Percentiles rank a stretch among this genome's conserved stretches.
Evolutionary conservation across 305 asterid species (phyloP).

Genomic region (Solanum aculeatissimum): DNA sequence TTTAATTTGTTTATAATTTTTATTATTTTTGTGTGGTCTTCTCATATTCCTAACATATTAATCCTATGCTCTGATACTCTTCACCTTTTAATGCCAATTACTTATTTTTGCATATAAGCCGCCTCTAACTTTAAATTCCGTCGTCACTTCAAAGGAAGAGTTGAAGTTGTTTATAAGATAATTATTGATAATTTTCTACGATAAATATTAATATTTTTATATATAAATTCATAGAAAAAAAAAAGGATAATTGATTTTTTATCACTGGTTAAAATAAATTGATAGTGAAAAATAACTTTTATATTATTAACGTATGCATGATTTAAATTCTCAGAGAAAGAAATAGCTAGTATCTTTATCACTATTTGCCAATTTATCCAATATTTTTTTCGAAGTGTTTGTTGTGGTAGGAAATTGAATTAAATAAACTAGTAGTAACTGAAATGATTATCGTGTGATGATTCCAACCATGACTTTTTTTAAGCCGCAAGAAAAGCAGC

Average conservation of each 20-base stretch:
- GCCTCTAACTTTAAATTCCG: not conserved
- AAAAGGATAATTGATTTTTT: not conserved
- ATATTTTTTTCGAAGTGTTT: not conserved
- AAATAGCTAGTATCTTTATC: not conserved
- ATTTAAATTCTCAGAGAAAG: not conserved
- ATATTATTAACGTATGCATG: not conserved
- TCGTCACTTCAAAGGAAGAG: not conserved
- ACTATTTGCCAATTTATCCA: not conserved
- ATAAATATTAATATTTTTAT: not conserved
- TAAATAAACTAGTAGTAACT: not conserved
- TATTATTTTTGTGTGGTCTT: too few species aligned
- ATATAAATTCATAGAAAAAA: not conserved
- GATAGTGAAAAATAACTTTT: not conserved
- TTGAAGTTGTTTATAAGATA: not conserved
- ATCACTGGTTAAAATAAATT: not conserved
- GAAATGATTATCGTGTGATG: not conserved
- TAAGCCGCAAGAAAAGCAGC: not conserved
- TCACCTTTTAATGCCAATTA: not conserved
- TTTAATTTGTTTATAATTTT: too few species aligned
- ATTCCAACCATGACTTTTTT: not conserved
- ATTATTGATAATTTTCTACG: not conserved
- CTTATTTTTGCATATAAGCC: not conserved
- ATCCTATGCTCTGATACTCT: too few species aligned
- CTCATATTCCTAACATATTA: too few species aligned
- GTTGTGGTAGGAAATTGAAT: not conserved